Evolutionary conservation across 495 filamentous ascomycete genomes (phyloP).

Genomic region (Aspergillus sclerotioniger): DNA sequence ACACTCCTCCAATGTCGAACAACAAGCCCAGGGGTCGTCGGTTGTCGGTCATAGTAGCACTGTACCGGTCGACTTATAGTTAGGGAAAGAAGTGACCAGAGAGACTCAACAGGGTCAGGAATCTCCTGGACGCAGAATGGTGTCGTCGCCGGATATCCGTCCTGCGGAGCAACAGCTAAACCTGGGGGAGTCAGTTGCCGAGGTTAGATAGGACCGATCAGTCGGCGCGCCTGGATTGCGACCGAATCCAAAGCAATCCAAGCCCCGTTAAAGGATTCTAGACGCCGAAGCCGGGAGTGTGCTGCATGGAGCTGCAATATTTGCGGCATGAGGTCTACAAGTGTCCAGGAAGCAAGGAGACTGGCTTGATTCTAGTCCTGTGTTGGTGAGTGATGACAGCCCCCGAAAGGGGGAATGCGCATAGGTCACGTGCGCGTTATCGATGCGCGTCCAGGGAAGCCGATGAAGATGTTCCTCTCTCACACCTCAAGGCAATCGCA

Average conservation of each 20-base stretch:
- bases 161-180: slow-evolving; percentile 17
- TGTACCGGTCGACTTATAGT: neutral
- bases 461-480: slow-evolving; percentile 2
- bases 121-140: neutral
- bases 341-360: neutral
- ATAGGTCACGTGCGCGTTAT: slow-evolving; percentile 21
- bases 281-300: neutral
- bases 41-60: slow-evolving; percentile 32
- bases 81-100: neutral
- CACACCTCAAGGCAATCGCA: slow-evolving; percentile 5
- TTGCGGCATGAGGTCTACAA: too few relatives aligned
- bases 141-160: neutral
- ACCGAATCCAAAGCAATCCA: neutral
- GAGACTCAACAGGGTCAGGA: neutral
- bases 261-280: neutral
- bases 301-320: slow-evolving; percentile 1
- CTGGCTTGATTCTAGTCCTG: neutral
- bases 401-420: neutral
- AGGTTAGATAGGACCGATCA: slow-evolving; percentile 18
- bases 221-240: neutral
- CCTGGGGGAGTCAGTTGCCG: slow-evolving; percentile 18
- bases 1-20: slow-evolving; percentile 97
- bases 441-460: slow-evolving; percentile 18
- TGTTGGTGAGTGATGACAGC: too few relatives aligned
- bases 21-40: slow-evolving; percentile 72